Evolutionary conservation across 495 filamentous ascomycete species (phyloP).

Genomic region (Podospora conica): DNA sequence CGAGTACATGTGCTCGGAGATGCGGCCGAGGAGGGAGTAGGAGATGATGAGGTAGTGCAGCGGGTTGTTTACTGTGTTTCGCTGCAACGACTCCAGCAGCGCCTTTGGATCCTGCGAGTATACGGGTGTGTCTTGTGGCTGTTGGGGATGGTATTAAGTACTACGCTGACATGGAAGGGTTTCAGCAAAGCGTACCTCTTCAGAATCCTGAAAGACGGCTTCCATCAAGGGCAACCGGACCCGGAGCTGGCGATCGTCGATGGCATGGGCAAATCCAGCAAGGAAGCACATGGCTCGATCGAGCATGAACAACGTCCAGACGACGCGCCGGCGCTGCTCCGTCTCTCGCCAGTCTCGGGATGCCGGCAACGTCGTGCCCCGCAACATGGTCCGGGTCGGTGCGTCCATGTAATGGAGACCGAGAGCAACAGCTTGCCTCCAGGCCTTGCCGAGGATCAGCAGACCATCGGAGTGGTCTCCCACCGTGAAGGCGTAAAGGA

Average conservation of each 20-base stretch:
- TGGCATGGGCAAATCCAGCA: background rate
- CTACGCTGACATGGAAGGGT: too few relatives aligned
- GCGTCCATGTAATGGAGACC: slow-evolving; percentile 1
- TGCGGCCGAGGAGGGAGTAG: background rate
- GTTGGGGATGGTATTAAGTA: background rate
- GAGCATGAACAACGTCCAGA: slow-evolving; percentile 2
- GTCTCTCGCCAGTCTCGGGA: background rate
- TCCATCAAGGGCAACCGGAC: background rate
- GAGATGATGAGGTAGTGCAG: slow-evolving; percentile 3
- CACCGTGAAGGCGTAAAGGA: background rate
- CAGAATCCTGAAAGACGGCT: background rate
- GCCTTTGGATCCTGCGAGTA: background rate
- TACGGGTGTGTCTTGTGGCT: background rate
- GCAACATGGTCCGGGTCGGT: background rate
- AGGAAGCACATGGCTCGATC: slow-evolving; percentile 4
- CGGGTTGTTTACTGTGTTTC: background rate
- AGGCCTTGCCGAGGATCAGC: slow-evolving; percentile 1
- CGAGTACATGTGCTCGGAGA: slow-evolving; percentile 5
- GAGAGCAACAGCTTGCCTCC: background rate
- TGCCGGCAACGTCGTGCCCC: background rate
- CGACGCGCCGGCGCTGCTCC: background rate
- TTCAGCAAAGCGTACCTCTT: background rate
- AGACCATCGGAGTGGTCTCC: slow-evolving; percentile 1
- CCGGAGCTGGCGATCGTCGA: slow-evolving; percentile 1
- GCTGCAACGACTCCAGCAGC: background rate